Evolutionary conservation across 768 basidiomycete species (phyloP).

Genomic region (Agaricus blazei): DNA sequence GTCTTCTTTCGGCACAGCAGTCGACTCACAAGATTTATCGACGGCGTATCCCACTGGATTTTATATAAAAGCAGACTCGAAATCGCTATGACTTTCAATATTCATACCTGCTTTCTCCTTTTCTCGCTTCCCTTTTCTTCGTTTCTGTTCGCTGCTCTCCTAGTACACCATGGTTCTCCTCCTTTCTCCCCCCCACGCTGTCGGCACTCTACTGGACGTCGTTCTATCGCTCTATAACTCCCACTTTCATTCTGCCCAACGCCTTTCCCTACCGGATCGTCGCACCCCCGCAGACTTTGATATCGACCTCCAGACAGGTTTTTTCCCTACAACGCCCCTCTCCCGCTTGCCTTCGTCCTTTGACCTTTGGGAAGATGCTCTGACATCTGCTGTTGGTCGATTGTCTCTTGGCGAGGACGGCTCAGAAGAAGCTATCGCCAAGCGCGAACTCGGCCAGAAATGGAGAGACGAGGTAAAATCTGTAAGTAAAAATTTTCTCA

Average conservation of each 20-base stretch:
- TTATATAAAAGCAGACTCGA: conserved; percentile 20
- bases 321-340: conserved; percentile 70
- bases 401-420: conserved; percentile 57
- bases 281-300: conserved; percentile 46
- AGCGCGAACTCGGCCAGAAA: conserved; percentile 48
- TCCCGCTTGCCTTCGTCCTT: conserved; percentile 50
- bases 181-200: conserved; percentile 48
- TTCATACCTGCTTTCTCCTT: neutral
- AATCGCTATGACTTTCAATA: conserved; percentile 1
- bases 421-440: conserved; percentile 39
- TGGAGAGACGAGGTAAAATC: conserved; percentile 65
- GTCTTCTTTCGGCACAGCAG: conserved; percentile 3
- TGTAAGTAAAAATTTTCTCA: conserved; percentile 38
- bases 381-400: conserved; percentile 45
- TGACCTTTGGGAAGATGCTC: conserved; percentile 67
- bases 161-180: conserved; percentile 37
- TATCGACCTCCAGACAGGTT: conserved; percentile 65
- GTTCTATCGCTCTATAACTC: conserved; percentile 43
- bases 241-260: conserved; percentile 27
- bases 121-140: neutral
- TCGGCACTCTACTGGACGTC: conserved; percentile 43
- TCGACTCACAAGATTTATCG: conserved; percentile 8
- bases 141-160: conserved; percentile 9
- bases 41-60: conserved; percentile 5
- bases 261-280: conserved; percentile 24